Evolutionary conservation across 2,329 filamentous ascomycete species (phyloP), one percentile per base, ranked within the genome.

Genomic region (Epichloe glyceriae): DNA sequence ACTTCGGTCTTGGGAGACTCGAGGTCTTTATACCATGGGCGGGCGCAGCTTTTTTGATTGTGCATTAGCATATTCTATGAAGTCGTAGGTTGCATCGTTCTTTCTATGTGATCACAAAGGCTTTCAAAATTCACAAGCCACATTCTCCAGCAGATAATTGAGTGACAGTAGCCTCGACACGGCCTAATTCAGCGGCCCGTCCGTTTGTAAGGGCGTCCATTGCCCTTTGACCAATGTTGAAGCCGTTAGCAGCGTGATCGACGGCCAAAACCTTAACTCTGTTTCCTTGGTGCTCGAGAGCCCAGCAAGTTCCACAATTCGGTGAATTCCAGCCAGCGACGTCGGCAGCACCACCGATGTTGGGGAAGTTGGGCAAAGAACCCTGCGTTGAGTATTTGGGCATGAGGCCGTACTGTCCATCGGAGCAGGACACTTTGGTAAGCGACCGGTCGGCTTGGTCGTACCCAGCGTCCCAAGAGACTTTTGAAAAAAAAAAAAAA

Each of bases 401-500:
- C 56, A 78, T 76, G 53, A 88, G 73, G 52, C 84, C 84, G 67
- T 86, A 81, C 54, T 55, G 46, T 50, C 84, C 84, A 61, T 87
- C 79, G 26, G 80, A 84, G 76, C 84, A 88, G 54, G 81, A 64
- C 43, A 88, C 74, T 5, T 61, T 64, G 35, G 67, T 72, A 50
- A 90, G 64, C 43, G 77, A 72, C 52, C 80, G 75, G 53, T 57
- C 57, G 44, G 63, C 64, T 55, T 83, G 70, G 62, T 90, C 86
- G 69, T 87, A 93, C 61, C 75, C 80, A 22, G 70, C 67, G 68
- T 91, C 86, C 67, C 83, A 91, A 56, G 82, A 83, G 60, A 89
- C 84, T 65, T 61, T 6, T 22, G 5, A 6, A 22, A 22, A 22
- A 17, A 20, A 5, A 53, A 11, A 35, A 15, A 4, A 11, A 35